Base-by-base conservation (phyloP, 768 basidiomycete species). In the Dioszegia crocea region DNA sequence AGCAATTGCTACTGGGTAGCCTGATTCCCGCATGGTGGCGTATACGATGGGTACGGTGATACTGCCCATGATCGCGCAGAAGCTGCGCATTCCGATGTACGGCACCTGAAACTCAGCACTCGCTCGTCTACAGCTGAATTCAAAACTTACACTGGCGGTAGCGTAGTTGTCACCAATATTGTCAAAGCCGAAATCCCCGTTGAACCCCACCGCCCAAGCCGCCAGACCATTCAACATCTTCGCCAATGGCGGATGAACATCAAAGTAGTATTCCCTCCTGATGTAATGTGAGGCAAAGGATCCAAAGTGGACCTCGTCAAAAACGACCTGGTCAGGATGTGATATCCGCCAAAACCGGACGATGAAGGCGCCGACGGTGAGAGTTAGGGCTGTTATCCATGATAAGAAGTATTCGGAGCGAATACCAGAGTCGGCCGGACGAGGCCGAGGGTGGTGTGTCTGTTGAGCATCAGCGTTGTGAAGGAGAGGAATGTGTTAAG, bases 301-400 rank as follows among this genome's bases (percentile, higher is more conserved):
- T 62, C 94, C 94, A 74, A 98, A 98, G 74, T 98, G 94, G 12
- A 97, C 94, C 79, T 98, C 93, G 75, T 97, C 93, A 73, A 97
- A 97, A 47, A 93, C 91, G 62, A 93, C 91, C 80, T 91, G 88
- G 81, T 92, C 89, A 43, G 91, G 92, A 74, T 89, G 86, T 73
- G 87, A 89, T 75, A 94, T 90, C 80, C 93, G 90, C 82, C 89
- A 94, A 80, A 93, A 92, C 31, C 92, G 86, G 62, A 91, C 73
- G 19, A 85, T 85, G 75, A 92, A 89, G 21, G 91, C 88, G 49
- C 90, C 76, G 2, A 83, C 80, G 19, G 90, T 91, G 31, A 78
- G 61, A 9, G 52, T 43, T 0, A 54, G 27, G 19, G 61, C 68
- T 4, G 62, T 57, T 3, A 59, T 40, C 53, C 55, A 67, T 10